phyloP scores from a whole-genome alignment of 345 rosid genomes.

The Sonneratia caseolaris region DNA sequence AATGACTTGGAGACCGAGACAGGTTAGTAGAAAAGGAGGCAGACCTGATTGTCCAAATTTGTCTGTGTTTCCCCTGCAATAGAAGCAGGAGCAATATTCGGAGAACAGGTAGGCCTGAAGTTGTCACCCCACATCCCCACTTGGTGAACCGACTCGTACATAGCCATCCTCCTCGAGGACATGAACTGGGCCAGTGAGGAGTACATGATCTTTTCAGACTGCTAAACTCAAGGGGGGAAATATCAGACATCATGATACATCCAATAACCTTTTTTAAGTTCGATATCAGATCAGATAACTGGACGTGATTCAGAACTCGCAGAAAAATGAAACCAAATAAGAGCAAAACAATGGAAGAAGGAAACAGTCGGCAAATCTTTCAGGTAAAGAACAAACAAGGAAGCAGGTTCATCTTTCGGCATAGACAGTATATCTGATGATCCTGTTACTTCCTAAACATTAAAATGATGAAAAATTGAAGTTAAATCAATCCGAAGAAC shows the following conservation, averaged over 20 bases:
- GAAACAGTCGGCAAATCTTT: too few species aligned
- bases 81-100: conserved; percentile 28
- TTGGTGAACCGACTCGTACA: conserved; percentile 64
- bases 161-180: conserved; percentile 48
- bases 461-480: not conserved
- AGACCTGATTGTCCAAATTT: conserved; percentile 65
- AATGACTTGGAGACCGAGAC: not conserved
- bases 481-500: not conserved
- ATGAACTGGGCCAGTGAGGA: conserved; percentile 58
- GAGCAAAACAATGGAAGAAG: too few species aligned
- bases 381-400: too few species aligned
- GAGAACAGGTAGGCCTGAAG: conserved; percentile 44
- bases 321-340: not conserved
- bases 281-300: not conserved
- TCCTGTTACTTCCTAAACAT: too few species aligned
- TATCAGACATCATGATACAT: not conserved
- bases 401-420: too few species aligned
- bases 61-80: conserved; percentile 37
- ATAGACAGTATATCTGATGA: too few species aligned
- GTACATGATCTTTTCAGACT: too few species aligned
- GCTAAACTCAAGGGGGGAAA: too few species aligned
- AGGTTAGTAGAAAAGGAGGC: too few species aligned
- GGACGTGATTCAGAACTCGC: not conserved
- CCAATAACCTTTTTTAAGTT: not conserved
- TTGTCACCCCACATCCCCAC: conserved; percentile 79